phyloP scores from a whole-genome alignment of 2,329 filamentous ascomycete species.

The Hymenoscyphus linearis region DNA sequence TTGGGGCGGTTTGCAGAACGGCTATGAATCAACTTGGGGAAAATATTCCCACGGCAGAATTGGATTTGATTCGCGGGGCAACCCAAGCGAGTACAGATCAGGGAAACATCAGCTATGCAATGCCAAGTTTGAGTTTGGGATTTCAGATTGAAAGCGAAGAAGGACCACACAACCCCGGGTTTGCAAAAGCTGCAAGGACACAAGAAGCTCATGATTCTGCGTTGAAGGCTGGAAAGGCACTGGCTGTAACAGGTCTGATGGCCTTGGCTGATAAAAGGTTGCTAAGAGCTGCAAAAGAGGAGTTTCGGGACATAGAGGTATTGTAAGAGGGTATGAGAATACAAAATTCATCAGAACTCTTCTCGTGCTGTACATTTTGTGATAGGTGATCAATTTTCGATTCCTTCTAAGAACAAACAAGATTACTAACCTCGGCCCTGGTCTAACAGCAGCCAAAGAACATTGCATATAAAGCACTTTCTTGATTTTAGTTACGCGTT shows the following conservation, averaged over 20 bases:
- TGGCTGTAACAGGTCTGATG: slow-evolving; percentile 43
- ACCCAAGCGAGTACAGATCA: slow-evolving; percentile 55
- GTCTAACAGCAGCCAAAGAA: too few relatives aligned
- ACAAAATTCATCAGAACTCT: too few relatives aligned
- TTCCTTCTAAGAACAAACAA: too few relatives aligned
- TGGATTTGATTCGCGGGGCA: slow-evolving; percentile 38
- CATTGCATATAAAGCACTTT: too few relatives aligned
- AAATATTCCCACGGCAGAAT: slow-evolving; percentile 34
- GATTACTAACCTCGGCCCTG: too few relatives aligned
- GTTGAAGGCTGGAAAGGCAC: slow-evolving; percentile 22
- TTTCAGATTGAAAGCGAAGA: slow-evolving; percentile 46
- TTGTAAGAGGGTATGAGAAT: too few relatives aligned
- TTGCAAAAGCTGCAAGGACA: slow-evolving; percentile 29
- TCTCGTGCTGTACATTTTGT: too few relatives aligned
- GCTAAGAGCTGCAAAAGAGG: slow-evolving; percentile 38
- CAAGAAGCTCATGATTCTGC: slow-evolving; percentile 20
- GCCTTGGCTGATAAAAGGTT: slow-evolving; percentile 40
- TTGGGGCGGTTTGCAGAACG: not conserved
- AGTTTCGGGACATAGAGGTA: slow-evolving; percentile 27
- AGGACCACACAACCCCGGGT: slow-evolving; percentile 49
- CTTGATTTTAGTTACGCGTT: too few relatives aligned
- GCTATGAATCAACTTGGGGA: slow-evolving; percentile 27
- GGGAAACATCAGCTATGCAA: slow-evolving; percentile 51
- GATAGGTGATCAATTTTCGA: too few relatives aligned
- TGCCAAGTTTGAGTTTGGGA: slow-evolving; percentile 49